Evolutionary conservation across 2,329 filamentous ascomycete genomes (phyloP), one percentile per base, ranked within the genome.

Genomic region (Botrytis deweyae): DNA sequence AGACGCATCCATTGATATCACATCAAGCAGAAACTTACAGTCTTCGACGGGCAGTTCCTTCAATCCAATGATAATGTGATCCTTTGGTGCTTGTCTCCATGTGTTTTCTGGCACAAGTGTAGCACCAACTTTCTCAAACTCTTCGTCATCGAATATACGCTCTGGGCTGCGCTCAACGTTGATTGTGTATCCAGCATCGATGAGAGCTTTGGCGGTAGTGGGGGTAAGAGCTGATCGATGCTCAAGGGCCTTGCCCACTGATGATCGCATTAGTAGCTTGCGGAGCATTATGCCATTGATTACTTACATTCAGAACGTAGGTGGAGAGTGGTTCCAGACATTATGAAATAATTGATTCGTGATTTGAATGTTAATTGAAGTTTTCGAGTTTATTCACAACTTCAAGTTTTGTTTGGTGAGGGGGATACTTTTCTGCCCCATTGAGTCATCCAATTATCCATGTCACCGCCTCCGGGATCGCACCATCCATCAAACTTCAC

Each of bases 1-100:
- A 73, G 77, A 74, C 12, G 22, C 25, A 49, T 72, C 40, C 16
- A 68, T 44, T 70, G 40, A n/a, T 18, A 42, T 70, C 12, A n/a
- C 8, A 61, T 44, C 29, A 69, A 52, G 16, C 22, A 46, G 36
- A 74, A 22, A 81, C 83, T 81, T 83, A 88, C 86, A 90, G 75
- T 89, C 87, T 80, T 93, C 90, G 78, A 92, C 91, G 38, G 90
- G 90, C 18, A 95, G 87, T 84, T 94, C 92, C 87, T 95, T 95
- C 74, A 95, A 86, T 59, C 92, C 92, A 74, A 94, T 83, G 75
- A 95, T 90, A 79, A 94, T 89, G 80, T 92, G 87, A 76, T 92
- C 90, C 77, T 85, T 83, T 58, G 91, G 90, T 1, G 89, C 91
- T 74, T 91, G 85, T 72, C 86, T 85, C 92, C 92, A 95, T 68